Evolutionary conservation across 345 rosid species (phyloP).

Genomic region (Ceriops zippeliana): DNA sequence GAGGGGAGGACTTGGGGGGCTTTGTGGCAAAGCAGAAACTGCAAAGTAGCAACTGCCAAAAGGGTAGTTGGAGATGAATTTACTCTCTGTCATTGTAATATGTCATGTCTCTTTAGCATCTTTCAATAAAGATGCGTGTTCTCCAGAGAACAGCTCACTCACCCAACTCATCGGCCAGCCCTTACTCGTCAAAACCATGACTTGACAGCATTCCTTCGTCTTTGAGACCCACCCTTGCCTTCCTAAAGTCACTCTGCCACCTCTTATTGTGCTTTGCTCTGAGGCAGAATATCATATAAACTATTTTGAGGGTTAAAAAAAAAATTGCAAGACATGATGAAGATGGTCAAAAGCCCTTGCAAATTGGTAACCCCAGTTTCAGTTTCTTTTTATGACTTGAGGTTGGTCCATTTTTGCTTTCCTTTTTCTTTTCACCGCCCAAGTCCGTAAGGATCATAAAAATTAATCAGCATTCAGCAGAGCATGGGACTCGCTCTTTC

Average conservation of each 20-base stretch:
- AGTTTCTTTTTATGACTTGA: constrained; percentile 19
- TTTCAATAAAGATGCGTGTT: constrained; percentile 45
- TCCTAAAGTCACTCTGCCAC: neutral
- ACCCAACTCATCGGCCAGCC: constrained; percentile 15
- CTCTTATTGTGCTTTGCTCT: constrained; percentile 12
- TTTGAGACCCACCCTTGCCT: neutral
- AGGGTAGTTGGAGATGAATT: constrained; percentile 19
- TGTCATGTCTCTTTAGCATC: constrained; percentile 35
- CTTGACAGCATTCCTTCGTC: constrained; percentile 24
- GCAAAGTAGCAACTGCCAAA: constrained; percentile 29
- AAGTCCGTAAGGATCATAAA: constrained; percentile 17
- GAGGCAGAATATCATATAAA: constrained; percentile 14
- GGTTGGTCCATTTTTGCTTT: constrained; percentile 36
- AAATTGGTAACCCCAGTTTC: constrained; percentile 31
- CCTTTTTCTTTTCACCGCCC: constrained; percentile 21
- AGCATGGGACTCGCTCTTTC: constrained; percentile 12
- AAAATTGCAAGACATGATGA: neutral
- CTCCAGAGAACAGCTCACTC: constrained; percentile 25
- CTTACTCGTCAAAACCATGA: constrained; percentile 12
- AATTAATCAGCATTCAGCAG: constrained; percentile 12
- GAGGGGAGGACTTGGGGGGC: neutral
- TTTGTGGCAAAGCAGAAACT: constrained; percentile 10
- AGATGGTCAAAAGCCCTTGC: constrained; percentile 35
- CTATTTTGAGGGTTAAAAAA: constrained; percentile 1
- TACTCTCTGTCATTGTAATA: constrained; percentile 35